Evolutionary conservation across 2,329 filamentous ascomycete species (phyloP).

Genomic region (Fusarium miscanthi): DNA sequence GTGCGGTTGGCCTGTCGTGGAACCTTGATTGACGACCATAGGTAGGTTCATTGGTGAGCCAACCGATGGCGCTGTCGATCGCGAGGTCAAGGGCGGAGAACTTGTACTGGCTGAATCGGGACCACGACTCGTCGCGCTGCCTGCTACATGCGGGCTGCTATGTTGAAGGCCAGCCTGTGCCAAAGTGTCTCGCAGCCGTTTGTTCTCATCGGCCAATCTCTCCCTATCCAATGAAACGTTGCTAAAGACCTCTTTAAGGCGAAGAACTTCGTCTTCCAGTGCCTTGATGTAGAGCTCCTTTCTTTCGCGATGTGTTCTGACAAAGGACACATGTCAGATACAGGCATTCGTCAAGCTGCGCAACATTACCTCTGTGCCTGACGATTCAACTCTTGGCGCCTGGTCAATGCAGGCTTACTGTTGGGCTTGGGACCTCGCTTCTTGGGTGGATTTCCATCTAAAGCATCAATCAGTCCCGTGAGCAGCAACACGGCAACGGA

Average conservation of each 20-base stretch:
- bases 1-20: conserved; percentile 49
- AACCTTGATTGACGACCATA: conserved; percentile 32
- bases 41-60: conserved; percentile 47
- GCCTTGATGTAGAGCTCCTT: conserved; percentile 97
- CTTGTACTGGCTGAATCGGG: conserved; percentile 57
- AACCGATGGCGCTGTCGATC: conserved; percentile 56
- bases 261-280: conserved; percentile 89
- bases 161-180: conserved; percentile 62
- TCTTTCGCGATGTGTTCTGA: conserved; percentile 92
- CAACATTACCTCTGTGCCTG: conserved; percentile 88
- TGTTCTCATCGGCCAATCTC: conserved; percentile 81
- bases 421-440: conserved; percentile 95
- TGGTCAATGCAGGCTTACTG: conserved; percentile 91
- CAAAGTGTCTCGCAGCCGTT: conserved; percentile 71
- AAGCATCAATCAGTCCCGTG: conserved; percentile 20
- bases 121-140: conserved; percentile 66
- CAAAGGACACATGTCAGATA: conserved; percentile 17
- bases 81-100: conserved; percentile 60
- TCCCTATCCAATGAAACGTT: conserved; percentile 81
- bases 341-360: background rate
- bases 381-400: conserved; percentile 92
- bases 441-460: conserved; percentile 88
- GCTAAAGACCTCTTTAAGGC: conserved; percentile 86
- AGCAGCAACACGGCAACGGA: background rate
- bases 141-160: conserved; percentile 51